Conservation (phyloP, 2,329 filamentous ascomycete genomes). For the Aspergillus hortae region DNA sequence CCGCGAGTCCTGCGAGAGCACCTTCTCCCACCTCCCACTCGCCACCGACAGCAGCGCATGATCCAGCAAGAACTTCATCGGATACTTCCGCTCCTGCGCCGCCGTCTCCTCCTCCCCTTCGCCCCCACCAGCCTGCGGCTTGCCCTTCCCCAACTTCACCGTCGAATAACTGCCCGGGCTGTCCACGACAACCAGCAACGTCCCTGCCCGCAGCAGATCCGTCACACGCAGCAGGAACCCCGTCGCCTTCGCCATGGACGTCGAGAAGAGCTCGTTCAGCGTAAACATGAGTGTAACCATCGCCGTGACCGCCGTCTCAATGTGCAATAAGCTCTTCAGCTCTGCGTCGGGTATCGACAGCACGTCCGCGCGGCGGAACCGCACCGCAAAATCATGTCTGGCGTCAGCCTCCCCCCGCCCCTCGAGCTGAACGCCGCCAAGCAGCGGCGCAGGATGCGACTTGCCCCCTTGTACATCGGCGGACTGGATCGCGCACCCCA, state of each 20-base stretch:
- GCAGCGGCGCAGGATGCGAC: conserved; percentile 25
- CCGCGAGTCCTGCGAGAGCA: conserved; percentile 70
- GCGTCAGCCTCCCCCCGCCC: conserved; percentile 4
- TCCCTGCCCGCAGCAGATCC: conserved; percentile 52
- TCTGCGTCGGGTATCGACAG: conserved; percentile 39
- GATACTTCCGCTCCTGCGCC: conserved; percentile 61
- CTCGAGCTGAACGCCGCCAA: conserved; percentile 10
- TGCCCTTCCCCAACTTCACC: conserved; percentile 61
- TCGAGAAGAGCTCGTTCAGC: conserved; percentile 87
- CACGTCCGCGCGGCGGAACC: conserved; percentile 51
- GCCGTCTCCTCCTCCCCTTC: conserved; percentile 14
- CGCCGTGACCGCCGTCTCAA: conserved; percentile 19
- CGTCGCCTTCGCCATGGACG: conserved; percentile 71
- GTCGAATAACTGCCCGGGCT: conserved; percentile 92
- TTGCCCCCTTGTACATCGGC: conserved; percentile 25
- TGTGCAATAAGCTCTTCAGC: conserved; percentile 35
- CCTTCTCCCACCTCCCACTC: conserved; percentile 63
- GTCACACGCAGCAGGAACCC: conserved; percentile 69
- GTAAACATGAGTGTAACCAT: conserved; percentile 84
- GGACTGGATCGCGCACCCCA: conserved; percentile 55
- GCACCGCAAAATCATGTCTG: conserved; percentile 23
- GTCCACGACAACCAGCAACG: conserved; percentile 80
- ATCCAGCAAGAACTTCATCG: conserved; percentile 90
- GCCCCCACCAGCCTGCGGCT: conserved; percentile 3
- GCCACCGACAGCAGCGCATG: conserved; percentile 64